phyloP scores from a whole-genome alignment of 768 basidiomycete species.

The Lactarius indigo region DNA sequence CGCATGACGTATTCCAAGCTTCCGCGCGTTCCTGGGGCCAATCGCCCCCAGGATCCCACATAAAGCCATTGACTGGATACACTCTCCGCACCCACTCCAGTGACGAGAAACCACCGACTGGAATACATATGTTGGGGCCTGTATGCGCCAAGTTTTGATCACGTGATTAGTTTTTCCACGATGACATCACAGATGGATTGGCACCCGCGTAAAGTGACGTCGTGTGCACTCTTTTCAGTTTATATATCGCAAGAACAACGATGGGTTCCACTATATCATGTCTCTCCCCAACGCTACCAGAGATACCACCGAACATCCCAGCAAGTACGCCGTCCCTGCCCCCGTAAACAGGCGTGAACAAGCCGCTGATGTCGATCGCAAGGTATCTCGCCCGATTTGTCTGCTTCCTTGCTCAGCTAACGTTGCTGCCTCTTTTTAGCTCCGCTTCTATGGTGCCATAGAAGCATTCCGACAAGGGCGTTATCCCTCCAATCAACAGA shows the following conservation, averaged over 20 bases:
- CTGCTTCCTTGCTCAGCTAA: constrained; percentile 1
- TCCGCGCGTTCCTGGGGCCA: no score
- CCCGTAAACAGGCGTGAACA: constrained; percentile 59
- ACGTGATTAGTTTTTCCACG: constrained; percentile 10
- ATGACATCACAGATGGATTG: background rate
- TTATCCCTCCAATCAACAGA: constrained; percentile 77
- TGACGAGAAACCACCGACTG: no score
- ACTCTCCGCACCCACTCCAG: no score
- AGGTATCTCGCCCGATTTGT: constrained; percentile 37
- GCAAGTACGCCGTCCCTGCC: constrained; percentile 51
- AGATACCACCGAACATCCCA: constrained; percentile 58
- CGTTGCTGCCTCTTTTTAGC: constrained; percentile 32
- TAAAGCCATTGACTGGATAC: no score
- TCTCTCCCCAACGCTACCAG: constrained; percentile 61
- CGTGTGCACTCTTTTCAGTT: background rate
- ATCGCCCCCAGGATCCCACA: no score
- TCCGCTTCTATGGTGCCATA: constrained; percentile 77
- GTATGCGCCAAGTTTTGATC: background rate
- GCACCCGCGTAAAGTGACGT: background rate
- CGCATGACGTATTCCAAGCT: no score
- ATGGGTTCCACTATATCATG: constrained; percentile 37
- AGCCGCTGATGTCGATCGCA: constrained; percentile 77
- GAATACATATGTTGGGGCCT: no score
- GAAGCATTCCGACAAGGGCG: constrained; percentile 77
- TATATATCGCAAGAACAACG: background rate